Percentiles rank a stretch among this genome's conserved stretches.
Evolutionary conservation across 2,329 filamentous ascomycete species (phyloP).

Genomic region (Clonostachys chloroleuca): DNA sequence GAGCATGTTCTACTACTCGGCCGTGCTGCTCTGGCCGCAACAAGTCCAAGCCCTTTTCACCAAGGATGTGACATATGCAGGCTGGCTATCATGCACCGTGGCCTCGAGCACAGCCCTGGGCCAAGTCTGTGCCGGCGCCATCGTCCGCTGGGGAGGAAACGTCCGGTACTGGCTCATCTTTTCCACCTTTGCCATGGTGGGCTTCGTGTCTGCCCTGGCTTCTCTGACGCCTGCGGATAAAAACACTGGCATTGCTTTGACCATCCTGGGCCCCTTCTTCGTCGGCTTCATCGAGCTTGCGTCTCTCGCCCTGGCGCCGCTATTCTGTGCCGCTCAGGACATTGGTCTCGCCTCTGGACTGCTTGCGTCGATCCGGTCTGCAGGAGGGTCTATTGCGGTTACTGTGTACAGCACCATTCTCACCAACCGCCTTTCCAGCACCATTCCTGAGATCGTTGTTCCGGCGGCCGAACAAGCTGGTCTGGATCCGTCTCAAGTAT

Average conservation of each 20-base stretch:
- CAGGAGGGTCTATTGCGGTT: constrained; percentile 26
- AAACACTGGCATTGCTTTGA: constrained; percentile 22
- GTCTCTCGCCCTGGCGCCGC: constrained; percentile 23
- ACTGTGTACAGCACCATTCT: constrained; percentile 33
- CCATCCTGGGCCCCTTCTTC: constrained; percentile 27
- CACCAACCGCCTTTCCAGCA: constrained; percentile 24
- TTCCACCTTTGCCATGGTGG: constrained; percentile 28
- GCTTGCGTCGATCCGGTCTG: constrained; percentile 30
- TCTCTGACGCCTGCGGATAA: constrained; percentile 22
- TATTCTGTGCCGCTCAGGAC: constrained; percentile 29
- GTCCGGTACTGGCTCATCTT: constrained; percentile 28
- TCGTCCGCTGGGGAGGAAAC: constrained; percentile 25
- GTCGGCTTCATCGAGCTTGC: constrained; percentile 27
- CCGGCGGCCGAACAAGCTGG: constrained; percentile 27
- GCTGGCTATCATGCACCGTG: constrained; percentile 29
- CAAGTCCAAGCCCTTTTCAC: constrained; percentile 26
- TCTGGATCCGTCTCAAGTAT: constrained; percentile 19
- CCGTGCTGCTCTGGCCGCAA: constrained; percentile 27
- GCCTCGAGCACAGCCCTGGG: constrained; percentile 24
- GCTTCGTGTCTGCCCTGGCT: constrained; percentile 23
- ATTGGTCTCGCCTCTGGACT: constrained; percentile 34
- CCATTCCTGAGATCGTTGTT: constrained; percentile 25
- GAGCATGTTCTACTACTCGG: constrained; percentile 12
- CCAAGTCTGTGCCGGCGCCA: constrained; percentile 21
- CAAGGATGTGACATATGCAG: constrained; percentile 22